Evolutionary conservation across 495 filamentous ascomycete species (phyloP), one percentile per base, ranked within the genome.

Genomic region (Neurospora discreta): DNA sequence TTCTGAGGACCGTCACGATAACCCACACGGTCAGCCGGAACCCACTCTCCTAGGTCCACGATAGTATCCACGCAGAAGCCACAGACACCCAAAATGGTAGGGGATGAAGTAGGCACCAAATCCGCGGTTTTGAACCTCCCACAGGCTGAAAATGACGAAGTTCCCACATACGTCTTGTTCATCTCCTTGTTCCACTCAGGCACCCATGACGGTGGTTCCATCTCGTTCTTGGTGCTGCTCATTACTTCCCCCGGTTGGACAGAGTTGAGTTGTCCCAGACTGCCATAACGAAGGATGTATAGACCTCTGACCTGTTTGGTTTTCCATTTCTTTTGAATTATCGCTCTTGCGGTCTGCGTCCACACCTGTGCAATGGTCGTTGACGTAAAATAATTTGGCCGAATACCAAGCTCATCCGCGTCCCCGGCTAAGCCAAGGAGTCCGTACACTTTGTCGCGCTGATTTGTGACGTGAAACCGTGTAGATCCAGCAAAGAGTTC

Each of bases 351-450:
- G 9, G 58, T 60, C 1, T 68, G 38, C 7, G 74, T 71, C 20
- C 71, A 52, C 16, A 73, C 38, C 1, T 44, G 26, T 1, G 70
- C 70, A 5, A 0, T 16, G 44, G 70, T 43, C 18, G 36, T 33
- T 16, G 52, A 23, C 3, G 39, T 6, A 39, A 39, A 43, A 70
- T 72, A 75, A 65, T 73, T 71, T 18, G 70, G 46, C 20, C 7
- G 16, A 33, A 75, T 70, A 3, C 74, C 58, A 68, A 75, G 69
- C 0, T 43, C 68, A 30, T 72, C 70, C 46, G 68, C 72, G 70
- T 75, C 72, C 0, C 39, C 60, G 20, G 72, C 74, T 38, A 75
- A 42, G 13, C 72, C 72, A 9, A 75, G 68, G 7, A 75, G 23
- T 52, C 52, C 72, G 70, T 70, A 75, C 9, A 75, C 30, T 38